Conservation (phyloP, 192 early-diverging fungal species). For the Backusella mclennaniae region DNA sequence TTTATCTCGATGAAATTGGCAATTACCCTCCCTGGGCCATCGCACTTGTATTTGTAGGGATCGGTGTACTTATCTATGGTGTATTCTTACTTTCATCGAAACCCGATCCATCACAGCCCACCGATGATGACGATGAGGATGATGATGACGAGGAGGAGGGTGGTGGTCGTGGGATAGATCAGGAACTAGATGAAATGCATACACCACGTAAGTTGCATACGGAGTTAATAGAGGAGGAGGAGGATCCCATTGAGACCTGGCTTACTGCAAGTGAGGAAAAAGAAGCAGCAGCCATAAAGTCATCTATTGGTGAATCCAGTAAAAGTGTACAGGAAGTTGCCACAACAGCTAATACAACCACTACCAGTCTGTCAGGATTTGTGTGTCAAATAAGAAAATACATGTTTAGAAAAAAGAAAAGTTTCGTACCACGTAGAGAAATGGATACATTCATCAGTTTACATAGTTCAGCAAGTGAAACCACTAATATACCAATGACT, state of each 20-base stretch:
- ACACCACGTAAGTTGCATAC: slow-evolving; percentile 3
- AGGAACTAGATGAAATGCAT: slow-evolving; percentile 13
- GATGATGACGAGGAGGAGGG: neutral
- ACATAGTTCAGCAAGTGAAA: neutral
- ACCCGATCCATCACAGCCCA: slow-evolving; percentile 16
- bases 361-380: neutral
- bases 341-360: neutral
- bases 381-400: slow-evolving; percentile 4
- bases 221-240: neutral
- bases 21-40: slow-evolving; percentile 50
- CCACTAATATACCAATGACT: slow-evolving; percentile 1
- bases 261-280: slow-evolving; percentile 22
- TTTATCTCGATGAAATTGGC: slow-evolving; percentile 54
- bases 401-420: neutral
- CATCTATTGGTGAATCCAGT: slow-evolving; percentile 15
- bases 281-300: slow-evolving; percentile 6
- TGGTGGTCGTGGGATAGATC: neutral
- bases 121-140: slow-evolving; percentile 4
- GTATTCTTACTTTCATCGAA: slow-evolving; percentile 48
- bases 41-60: slow-evolving; percentile 48
- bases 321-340: neutral
- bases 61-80: slow-evolving; percentile 52
- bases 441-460: slow-evolving; percentile 6
- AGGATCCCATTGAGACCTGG: slow-evolving; percentile 5
- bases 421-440: neutral